Base-by-base conservation (phyloP, 139 green algal species). In the Chlorella sp. region DNA sequence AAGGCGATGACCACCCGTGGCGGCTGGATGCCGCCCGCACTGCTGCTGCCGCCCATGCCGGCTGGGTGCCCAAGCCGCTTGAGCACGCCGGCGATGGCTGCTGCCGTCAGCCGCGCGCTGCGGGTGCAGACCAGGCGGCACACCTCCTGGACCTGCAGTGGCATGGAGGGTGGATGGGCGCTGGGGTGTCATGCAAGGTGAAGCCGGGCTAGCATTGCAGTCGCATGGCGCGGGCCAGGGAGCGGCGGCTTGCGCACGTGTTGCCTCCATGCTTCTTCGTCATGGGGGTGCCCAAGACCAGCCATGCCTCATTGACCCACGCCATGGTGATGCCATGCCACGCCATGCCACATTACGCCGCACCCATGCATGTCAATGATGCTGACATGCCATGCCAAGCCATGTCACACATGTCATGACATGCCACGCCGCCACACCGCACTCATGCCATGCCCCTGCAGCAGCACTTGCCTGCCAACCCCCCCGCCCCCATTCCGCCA, bases 71-170 rank as follows among this genome's bases (percentile, higher is more conserved):
- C 77, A 46, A 82, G 87, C n/a, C 92, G 84, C 14, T 74, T 46
- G 73, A 97, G 88, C 40, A 96, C 80, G 11, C 88, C 90, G 0
- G 90, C 75, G 14, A 97, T 87, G 16, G 79, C 91, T 17, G 88
- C 60, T 13, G 94, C 93, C 2, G 90, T 88, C 68, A 97, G 88
- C 36, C 87, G 76, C 0, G 93, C 94, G 54, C 87, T 92, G 64
- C 94, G 90, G 44, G 73, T 73, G 16, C 88, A 86, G 32, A 97
- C 93, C 83, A 96, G 54, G n/a, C 79, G 70, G 85, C 92, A 96
- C 32, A 97, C 89, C 73, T 94, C 82, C 51, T 90, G 89, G 41
- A 94, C 90, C 90, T 94, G 86, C n/a, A 40, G 20, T 22, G 22
- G 36, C 44, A 48, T 36, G 74, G 43, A 16, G 17, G 26, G 30